Evolutionary conservation across 2,329 filamentous ascomycete genomes (phyloP).

Genomic region (Ceratocystis cubensis): DNA sequence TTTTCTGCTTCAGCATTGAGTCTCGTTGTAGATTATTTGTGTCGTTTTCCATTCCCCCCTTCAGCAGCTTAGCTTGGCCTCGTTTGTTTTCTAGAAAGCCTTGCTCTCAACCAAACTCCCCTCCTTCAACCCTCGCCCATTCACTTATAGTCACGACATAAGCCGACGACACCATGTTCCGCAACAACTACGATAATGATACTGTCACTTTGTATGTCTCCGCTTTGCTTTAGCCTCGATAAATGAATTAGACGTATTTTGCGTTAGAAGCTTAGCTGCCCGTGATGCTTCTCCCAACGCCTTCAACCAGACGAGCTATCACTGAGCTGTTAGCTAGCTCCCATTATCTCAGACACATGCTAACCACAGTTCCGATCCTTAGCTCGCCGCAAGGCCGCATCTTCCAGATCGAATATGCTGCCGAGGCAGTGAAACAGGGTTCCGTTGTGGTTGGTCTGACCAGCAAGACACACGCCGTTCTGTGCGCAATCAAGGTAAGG

Average conservation of each 20-base stretch:
- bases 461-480: constrained; percentile 94
- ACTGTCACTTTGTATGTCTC: constrained; percentile 87
- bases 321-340: background rate
- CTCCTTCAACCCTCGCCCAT: background rate
- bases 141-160: background rate
- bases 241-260: background rate
- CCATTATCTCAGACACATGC: background rate
- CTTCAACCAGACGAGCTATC: background rate
- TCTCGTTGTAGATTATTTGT: background rate
- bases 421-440: constrained; percentile 97
- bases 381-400: constrained; percentile 98
- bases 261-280: background rate
- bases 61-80: background rate
- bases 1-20: background rate
- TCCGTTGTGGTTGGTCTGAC: constrained; percentile 94
- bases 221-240: background rate
- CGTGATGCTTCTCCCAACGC: background rate
- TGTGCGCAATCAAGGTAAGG: constrained; percentile 85
- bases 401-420: constrained; percentile 98
- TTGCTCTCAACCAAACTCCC: constrained; percentile 5
- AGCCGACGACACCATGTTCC: constrained; percentile 61
- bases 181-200: constrained; percentile 99
- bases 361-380: constrained; percentile 23
- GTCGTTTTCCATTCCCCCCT: background rate
- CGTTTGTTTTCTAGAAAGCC: constrained; percentile 1